Evolutionary conservation across 2,329 filamentous ascomycete species (phyloP), one percentile per base, ranked within the genome.

Genomic region (Thelonectria olida): DNA sequence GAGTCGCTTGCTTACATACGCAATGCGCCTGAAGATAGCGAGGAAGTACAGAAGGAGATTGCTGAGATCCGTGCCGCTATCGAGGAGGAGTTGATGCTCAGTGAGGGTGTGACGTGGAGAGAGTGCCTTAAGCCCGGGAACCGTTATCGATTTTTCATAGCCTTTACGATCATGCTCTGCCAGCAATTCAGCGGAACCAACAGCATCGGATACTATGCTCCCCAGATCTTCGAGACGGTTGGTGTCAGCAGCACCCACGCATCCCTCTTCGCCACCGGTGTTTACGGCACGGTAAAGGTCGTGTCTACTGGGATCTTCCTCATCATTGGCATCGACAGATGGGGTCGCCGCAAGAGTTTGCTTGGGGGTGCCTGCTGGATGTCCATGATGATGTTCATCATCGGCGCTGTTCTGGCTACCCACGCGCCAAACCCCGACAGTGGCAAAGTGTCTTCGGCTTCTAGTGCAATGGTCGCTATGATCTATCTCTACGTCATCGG

Each of bases 241-340:
- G 73, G 73, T 8, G 59, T 75, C 44, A 61, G 51, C 5, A 61
- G 68, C 9, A 65, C 69, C 12, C 62, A 71, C 41, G 53, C 63
- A 7, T 70, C 66, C 49, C 66, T 74, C n/a, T 73, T 76, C 42
- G 68, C 69, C 13, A 73, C 74, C 48, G 69, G 73, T 53, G 54
- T 75, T 54, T 69, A 70, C 49, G 71, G 71, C 19, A 62, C 66
- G 17, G 71, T 74, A 50, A 75, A 75, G 51, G 65, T 73, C 8
- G 56, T 65, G 9, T 62, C 71, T 17, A 74, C 71, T 8, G 49
- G 89, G 25, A 85, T 93, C 58, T 74, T 58, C 56, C 65, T 65
- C 49, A 31, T 70, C 19, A 62, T 67, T 56, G 63, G 71, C n/a
- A 69, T 72, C 39, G 73, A 75, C 50, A 66, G 65, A 53, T 68